A percentile compares a stretch with the other conserved stretches of the same genome.
Evolutionary conservation across 129 eudicot species (phyloP).

Genomic region (Scalesia atractyloides): DNA sequence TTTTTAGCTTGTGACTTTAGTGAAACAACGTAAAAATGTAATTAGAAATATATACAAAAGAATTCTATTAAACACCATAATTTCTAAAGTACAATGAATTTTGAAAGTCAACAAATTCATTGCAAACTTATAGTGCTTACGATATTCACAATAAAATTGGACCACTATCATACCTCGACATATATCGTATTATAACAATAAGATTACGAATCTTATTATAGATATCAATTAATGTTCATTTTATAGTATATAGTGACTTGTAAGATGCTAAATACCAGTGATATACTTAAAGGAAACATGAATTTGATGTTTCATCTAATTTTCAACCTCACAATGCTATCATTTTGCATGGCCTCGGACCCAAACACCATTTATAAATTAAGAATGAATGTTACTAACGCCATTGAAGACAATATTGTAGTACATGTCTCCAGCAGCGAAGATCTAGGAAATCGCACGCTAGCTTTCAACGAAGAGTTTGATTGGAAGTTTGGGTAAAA

Average conservation of each 20-base stretch:
- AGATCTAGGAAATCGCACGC: conserved; percentile 3
- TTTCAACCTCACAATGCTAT: conserved; percentile 3
- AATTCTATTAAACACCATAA: too few species aligned
- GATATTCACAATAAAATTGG: neutral
- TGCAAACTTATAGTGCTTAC: neutral
- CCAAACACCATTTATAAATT: neutral
- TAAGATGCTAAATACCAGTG: neutral
- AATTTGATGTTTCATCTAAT: neutral
- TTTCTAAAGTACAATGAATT: neutral
- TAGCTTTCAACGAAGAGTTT: neutral
- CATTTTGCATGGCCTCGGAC: neutral
- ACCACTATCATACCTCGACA: neutral
- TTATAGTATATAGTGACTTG: neutral
- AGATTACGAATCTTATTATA: neutral
- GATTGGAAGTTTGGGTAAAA: neutral
- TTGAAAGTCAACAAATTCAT: neutral
- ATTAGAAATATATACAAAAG: too few species aligned
- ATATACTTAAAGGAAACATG: neutral
- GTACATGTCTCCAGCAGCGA: neutral
- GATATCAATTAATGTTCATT: neutral
- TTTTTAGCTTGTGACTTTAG: too few species aligned
- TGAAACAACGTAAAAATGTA: too few species aligned
- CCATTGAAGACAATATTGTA: neutral
- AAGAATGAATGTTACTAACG: neutral
- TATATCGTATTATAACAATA: neutral